phyloP scores from a whole-genome alignment of 768 basidiomycete species.

The Macrolepiota albuminosa region DNA sequence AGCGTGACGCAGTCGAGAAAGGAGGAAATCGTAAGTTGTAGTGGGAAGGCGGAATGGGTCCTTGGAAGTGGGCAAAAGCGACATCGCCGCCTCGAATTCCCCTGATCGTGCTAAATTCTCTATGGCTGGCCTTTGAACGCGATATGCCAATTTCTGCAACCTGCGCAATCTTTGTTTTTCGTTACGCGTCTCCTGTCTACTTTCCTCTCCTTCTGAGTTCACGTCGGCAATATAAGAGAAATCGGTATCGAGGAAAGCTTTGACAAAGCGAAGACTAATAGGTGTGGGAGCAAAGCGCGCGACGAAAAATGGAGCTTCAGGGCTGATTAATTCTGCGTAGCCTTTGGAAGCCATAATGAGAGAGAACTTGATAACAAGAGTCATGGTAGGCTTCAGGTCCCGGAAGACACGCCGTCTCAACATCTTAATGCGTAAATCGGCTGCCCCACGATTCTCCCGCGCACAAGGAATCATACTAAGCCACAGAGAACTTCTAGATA shows the following conservation, averaged over 20 bases:
- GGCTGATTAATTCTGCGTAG: slow-evolving; percentile 20
- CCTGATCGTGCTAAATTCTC: slow-evolving; percentile 34
- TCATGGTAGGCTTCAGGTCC: slow-evolving; percentile 19
- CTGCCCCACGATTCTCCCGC: not conserved
- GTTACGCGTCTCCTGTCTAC: not conserved
- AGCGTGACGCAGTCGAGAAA: slow-evolving; percentile 18
- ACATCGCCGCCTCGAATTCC: slow-evolving; percentile 36
- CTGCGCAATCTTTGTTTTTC: not conserved
- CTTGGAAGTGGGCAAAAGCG: slow-evolving; percentile 34
- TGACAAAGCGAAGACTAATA: slow-evolving; percentile 34
- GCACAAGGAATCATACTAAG: slow-evolving; percentile 28
- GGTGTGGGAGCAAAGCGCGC: slow-evolving; percentile 36
- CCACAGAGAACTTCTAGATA: slow-evolving; percentile 23
- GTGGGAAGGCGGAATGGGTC: slow-evolving; percentile 27
- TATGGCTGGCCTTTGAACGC: slow-evolving; percentile 35
- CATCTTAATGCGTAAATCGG: slow-evolving; percentile 11
- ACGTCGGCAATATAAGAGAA: slow-evolving; percentile 15
- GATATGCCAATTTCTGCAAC: slow-evolving; percentile 10
- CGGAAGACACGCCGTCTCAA: slow-evolving; percentile 23
- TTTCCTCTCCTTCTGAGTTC: not conserved
- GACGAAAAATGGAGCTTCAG: slow-evolving; percentile 30
- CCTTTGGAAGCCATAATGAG: slow-evolving; percentile 36
- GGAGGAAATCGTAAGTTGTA: slow-evolving; percentile 32
- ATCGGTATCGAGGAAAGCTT: slow-evolving; percentile 25
- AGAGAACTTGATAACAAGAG: slow-evolving; percentile 25